Percentiles rank a stretch among this genome's conserved stretches.
Evolutionary conservation across 495 filamentous ascomycete species (phyloP).

Genomic region (Thermochaetoides thermophila): DNA sequence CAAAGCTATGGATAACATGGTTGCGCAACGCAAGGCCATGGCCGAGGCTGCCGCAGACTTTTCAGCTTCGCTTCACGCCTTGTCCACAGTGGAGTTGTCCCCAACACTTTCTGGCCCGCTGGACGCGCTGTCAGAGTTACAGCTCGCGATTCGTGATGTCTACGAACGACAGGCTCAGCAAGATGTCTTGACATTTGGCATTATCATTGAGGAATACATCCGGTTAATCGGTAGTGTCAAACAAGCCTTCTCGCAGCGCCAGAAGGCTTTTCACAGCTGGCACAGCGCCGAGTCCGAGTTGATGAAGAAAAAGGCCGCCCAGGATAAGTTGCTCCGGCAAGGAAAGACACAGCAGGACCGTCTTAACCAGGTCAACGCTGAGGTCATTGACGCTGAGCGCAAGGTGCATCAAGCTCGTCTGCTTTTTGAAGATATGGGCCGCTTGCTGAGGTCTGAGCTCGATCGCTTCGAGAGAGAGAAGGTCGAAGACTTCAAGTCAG

Average conservation of each 20-base stretch:
- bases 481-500: slow-evolving; percentile 97
- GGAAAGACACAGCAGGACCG: slow-evolving; percentile 92
- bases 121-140: slow-evolving; percentile 79
- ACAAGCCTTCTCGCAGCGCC: slow-evolving; percentile 77
- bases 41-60: slow-evolving; percentile 89
- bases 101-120: slow-evolving; percentile 77
- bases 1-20: slow-evolving; percentile 85
- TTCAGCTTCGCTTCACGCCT: slow-evolving; percentile 73
- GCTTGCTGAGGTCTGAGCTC: slow-evolving; percentile 77
- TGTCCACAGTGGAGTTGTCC: slow-evolving; percentile 78
- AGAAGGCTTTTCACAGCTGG: slow-evolving; percentile 91
- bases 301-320: slow-evolving; percentile 65
- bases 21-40: slow-evolving; percentile 78
- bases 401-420: slow-evolving; percentile 83
- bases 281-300: slow-evolving; percentile 78
- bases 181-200: slow-evolving; percentile 88
- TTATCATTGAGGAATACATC: slow-evolving; percentile 97
- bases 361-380: slow-evolving; percentile 75
- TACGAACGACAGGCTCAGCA: slow-evolving; percentile 96
- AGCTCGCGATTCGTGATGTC: slow-evolving; percentile 82
- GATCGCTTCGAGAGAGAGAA: slow-evolving; percentile 95
- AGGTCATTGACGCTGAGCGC: slow-evolving; percentile 83
- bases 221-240: slow-evolving; percentile 88
- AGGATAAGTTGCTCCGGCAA: slow-evolving; percentile 85
- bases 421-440: slow-evolving; percentile 94